A percentile compares a stretch with the other conserved stretches of the same genome.
These are phyloP conservation scores for Geranium incanum DNA, from an alignment of 441 rosid species.

Conservation along the genomic window DNA sequence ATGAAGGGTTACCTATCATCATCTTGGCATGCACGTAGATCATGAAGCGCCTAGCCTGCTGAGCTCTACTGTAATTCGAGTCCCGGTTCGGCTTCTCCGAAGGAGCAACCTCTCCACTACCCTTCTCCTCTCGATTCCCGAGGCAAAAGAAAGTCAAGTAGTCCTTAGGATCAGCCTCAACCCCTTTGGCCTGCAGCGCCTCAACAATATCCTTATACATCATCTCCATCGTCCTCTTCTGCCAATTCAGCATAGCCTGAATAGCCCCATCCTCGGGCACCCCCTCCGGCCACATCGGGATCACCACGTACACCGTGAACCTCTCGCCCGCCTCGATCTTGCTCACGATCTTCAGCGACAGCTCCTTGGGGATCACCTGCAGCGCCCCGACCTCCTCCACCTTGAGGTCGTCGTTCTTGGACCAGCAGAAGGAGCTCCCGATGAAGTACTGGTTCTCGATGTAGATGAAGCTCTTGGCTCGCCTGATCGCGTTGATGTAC, in stretches of 20 bases:
- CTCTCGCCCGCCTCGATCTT: constrained; percentile 31
- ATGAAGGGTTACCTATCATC: constrained; percentile 25
- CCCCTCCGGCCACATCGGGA: constrained; percentile 37
- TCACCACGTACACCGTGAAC: constrained; percentile 21
- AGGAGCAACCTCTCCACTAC: constrained; percentile 20
- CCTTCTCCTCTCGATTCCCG: constrained; percentile 24
- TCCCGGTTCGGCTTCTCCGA: constrained; percentile 13
- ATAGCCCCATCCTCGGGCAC: constrained; percentile 24
- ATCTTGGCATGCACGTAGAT: constrained; percentile 32
- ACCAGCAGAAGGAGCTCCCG: constrained; percentile 35
- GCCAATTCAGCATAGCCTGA: constrained; percentile 29
- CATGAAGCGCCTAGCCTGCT: constrained; percentile 29
- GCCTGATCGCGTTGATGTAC: constrained; percentile 32
- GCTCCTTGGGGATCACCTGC: constrained; percentile 33
- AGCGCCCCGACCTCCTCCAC: constrained; percentile 22
- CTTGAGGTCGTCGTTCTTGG: constrained; percentile 10
- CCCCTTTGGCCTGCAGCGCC: constrained; percentile 22
- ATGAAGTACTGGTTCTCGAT: constrained; percentile 30
- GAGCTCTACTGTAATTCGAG: constrained; percentile 24
- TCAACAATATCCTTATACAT: constrained; percentile 24
- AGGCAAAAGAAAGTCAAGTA: constrained; percentile 31
- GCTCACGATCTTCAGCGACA: constrained; percentile 31
- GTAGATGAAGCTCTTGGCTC: constrained; percentile 34
- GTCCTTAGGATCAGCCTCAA: constrained; percentile 23
- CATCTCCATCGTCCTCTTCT: constrained; percentile 18